These are phyloP conservation scores for Monosporascus sp. DNA, from an alignment of 2,329 filamentous ascomycete genomes.

Conservation along the genomic window DNA sequence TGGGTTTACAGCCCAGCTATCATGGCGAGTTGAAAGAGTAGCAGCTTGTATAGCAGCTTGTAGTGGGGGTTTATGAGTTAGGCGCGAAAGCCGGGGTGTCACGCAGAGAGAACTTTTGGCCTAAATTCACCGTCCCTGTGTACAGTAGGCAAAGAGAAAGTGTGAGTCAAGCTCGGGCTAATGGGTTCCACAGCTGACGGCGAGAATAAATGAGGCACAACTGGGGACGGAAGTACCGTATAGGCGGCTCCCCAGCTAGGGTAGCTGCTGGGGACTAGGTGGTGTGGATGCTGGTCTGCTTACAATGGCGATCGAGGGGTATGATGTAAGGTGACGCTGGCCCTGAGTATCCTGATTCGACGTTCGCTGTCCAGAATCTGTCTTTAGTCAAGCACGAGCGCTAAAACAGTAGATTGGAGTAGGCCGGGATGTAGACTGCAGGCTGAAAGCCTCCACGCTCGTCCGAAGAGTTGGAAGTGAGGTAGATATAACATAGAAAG, in stretches of 20 bases:
- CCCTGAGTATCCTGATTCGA: background rate
- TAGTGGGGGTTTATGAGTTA: conserved; percentile 25
- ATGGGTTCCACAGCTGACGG: background rate
- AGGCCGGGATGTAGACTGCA: background rate
- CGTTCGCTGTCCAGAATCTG: background rate
- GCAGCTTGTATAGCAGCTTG: conserved; percentile 21
- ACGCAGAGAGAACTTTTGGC: background rate
- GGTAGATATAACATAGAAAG: background rate
- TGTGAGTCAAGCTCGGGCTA: background rate
- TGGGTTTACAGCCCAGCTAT: conserved; percentile 19
- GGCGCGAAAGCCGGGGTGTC: conserved; percentile 12
- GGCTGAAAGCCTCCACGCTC: background rate
- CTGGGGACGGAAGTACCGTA: background rate
- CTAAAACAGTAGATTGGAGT: background rate
- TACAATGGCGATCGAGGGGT: background rate
- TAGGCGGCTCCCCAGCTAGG: background rate
- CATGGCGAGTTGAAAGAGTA: conserved; percentile 26
- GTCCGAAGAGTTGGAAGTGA: background rate
- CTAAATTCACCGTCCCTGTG: background rate
- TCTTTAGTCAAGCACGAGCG: background rate
- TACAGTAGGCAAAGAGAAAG: background rate
- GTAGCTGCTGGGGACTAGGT: background rate
- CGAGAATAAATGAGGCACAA: background rate
- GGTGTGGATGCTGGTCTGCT: background rate
- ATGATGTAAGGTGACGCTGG: background rate